Evolutionary conservation across 352 stramenopile species (phyloP), one percentile per base, ranked within the genome.

Genomic region (Pythium chondricola): DNA sequence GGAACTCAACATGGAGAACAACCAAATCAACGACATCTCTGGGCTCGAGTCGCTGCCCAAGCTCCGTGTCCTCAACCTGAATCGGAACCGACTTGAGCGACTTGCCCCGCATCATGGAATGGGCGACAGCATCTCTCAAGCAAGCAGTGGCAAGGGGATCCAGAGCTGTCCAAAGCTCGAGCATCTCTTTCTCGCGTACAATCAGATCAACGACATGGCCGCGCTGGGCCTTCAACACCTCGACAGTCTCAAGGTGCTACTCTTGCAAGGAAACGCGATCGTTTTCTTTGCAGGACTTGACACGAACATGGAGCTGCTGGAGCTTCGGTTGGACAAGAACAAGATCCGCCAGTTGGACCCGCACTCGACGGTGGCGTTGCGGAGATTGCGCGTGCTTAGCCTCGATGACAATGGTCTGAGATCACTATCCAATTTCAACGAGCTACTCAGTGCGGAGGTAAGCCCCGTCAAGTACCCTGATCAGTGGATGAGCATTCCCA

Each of bases 1-100:
- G 2, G 75, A 85, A 8, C 61, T 95, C 16, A 89, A 93, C 44
- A 58, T 95, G 5, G 77, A 89, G 47, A 91, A 90, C 63, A 95
- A 95, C 49, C 63, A 88, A 29, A 84, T 95, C 52, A 79, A 49
- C 25, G 76, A 89, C 32, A 84, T 95, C 20, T 61, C 47, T 0
- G 80, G 71, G 0, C 59, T 95, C 20, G 77, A 90, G 5, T 41
- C 58, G 8, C 54, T 95, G 10, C 58, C 71, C 1, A 84, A 74
- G 33, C 63, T 93, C 9, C 68, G 69, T 0, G 42, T 82, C 14
- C 56, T 93, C 20, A 90, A 90, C 44, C 43, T 91, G 21, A 91
- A 77, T 35, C 72, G 72, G 31, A 93, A 93, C 51, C 76, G 75
- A 25, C 79, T 95, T 31, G 74, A 88, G 17, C 66, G 37, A 11